Conservation (phyloP, 106 monocot genomes). For the Dendrobium chrysotoxum region DNA sequence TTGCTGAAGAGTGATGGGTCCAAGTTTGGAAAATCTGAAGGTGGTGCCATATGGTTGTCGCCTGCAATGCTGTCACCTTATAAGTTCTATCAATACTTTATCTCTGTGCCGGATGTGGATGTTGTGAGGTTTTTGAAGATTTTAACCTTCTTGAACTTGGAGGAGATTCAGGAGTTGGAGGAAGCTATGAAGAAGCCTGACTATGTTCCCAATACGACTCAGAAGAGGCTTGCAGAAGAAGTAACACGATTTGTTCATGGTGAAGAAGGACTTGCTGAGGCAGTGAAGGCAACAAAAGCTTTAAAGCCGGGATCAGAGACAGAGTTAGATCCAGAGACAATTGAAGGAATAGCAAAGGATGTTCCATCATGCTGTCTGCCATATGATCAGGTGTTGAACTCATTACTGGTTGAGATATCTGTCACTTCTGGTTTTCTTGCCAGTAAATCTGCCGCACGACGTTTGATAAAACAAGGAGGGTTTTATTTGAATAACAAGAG, state of each 20-base stretch:
- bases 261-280: slow-evolving; percentile 69
- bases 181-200: slow-evolving; percentile 62
- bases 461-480: slow-evolving; percentile 81
- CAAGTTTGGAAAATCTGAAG: slow-evolving; percentile 89
- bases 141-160: slow-evolving; percentile 73
- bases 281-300: slow-evolving; percentile 70
- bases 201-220: slow-evolving; percentile 66
- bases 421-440: slow-evolving; percentile 62
- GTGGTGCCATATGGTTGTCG: slow-evolving; percentile 80
- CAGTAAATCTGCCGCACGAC: slow-evolving; percentile 76
- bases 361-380: slow-evolving; percentile 71
- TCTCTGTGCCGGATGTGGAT: slow-evolving; percentile 78
- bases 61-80: slow-evolving; percentile 71
- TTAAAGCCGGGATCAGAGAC: slow-evolving; percentile 74
- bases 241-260: slow-evolving; percentile 89
- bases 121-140: slow-evolving; percentile 85
- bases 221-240: slow-evolving; percentile 82
- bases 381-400: slow-evolving; percentile 59
- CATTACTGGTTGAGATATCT: slow-evolving; percentile 59
- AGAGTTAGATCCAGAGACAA: slow-evolving; percentile 46
- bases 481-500: slow-evolving; percentile 84
- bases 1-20: slow-evolving; percentile 89
- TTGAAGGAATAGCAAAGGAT: slow-evolving; percentile 76
- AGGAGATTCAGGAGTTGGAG: slow-evolving; percentile 72
- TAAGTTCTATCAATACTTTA: slow-evolving; percentile 90